Base-by-base conservation (phyloP, 2,329 filamentous ascomycete genomes). In the Periconia macrospinosa region DNA sequence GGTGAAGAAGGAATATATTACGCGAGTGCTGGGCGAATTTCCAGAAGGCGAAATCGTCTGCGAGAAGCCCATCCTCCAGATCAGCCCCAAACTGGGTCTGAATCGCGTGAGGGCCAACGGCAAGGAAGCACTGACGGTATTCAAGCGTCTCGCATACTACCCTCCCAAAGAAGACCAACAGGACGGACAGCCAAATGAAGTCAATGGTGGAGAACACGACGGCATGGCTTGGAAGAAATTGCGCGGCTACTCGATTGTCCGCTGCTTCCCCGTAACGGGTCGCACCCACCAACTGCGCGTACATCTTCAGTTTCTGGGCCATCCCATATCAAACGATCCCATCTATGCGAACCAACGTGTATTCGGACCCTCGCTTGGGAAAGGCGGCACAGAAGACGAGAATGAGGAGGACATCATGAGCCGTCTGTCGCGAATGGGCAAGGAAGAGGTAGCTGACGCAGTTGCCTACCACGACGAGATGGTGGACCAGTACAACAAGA, bases 261-360 rank as follows among this genome's bases (percentile, higher is more conserved):
- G 94, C 62, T 97, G 94, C 71, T 83, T 96, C 53, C 94, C 94
- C 0, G 84, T 97, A 27, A 99, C 94, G 0, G 94, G 94, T 0
- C 85, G 94, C 47, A 99, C 94, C 13, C 94, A 99, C 69, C 94
- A 99, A 73, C 83, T 99, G 46, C 86, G 94, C 33, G 94, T 99
- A 17, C 94, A 99, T 68, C 81, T 99, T 15, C 94, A 99, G 70
- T 96, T 91, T 72, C 80, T 99, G 3, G 94, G 94, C 1, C 90
- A 97, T 69, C 94, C 94, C 1, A 97, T 99, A 63, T 87, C 91
- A 59, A 99, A 99, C 72, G 94, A 99, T 69, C 94, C 94, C 8
- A 97, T 99, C 64, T 99, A 99, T 73, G 92, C 91, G 65, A 99
- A 99, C 70, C 87, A 91, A 69, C 86, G 87, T 53, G 94, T 99